Conservation (phyloP, 148 eudicot species). For the Vaccinium vitisidaea region DNA sequence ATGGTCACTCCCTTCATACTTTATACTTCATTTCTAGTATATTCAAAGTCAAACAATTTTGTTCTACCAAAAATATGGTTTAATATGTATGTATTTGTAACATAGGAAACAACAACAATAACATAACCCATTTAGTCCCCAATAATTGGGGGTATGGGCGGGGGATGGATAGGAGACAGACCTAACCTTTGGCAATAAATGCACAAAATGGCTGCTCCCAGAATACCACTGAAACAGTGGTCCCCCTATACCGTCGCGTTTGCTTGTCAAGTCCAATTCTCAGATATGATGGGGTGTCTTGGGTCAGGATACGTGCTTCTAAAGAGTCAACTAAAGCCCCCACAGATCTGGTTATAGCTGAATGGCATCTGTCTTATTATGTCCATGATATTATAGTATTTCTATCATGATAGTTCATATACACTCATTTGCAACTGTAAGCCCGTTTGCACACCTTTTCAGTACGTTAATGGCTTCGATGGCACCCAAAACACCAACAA, state of each 20-base stretch:
- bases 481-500: constrained; percentile 95
- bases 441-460: constrained; percentile 42
- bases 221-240: no score
- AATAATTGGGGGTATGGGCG: no score
- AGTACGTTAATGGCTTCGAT: constrained; percentile 90
- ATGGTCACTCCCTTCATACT: background rate
- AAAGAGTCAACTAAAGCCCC: background rate
- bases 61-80: background rate
- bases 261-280: background rate
- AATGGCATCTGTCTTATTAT: background rate
- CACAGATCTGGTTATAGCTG: background rate
- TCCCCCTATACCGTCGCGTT: no score
- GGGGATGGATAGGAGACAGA: no score
- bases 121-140: no score
- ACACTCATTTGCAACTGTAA: background rate
- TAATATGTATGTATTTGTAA: background rate
- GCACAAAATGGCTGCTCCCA: no score
- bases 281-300: background rate
- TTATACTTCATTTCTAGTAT: background rate
- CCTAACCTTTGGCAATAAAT: no score
- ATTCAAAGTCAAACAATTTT: background rate
- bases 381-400: background rate
- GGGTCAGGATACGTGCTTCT: background rate
- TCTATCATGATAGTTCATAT: background rate
- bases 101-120: background rate